phyloP scores from a whole-genome alignment of 1,139 yeast genomes.

The Kodamaea sp. region DNA sequence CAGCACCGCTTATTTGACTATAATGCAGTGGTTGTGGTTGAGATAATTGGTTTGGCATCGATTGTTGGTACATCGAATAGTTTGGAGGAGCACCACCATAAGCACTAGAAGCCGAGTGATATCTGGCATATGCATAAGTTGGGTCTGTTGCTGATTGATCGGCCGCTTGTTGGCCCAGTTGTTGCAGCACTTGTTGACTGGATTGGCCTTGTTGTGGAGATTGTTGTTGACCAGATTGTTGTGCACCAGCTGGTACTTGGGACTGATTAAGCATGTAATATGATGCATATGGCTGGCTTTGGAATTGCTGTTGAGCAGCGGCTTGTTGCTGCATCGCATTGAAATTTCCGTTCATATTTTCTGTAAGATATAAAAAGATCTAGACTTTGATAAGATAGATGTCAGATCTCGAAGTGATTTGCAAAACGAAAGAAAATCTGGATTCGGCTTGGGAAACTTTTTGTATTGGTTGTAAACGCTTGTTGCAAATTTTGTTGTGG shows the following conservation, averaged over 20 bases:
- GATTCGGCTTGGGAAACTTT: too few relatives aligned
- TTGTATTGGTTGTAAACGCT: too few relatives aligned
- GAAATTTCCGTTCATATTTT: conserved; percentile 14
- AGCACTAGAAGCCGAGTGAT: conserved; percentile 1
- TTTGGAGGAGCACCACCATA: conserved; percentile 8
- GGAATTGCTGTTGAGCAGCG: conserved; percentile 10
- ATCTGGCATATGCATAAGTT: conserved; percentile 1
- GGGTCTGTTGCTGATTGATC: conserved; percentile 9
- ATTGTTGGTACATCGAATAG: conserved; percentile 15
- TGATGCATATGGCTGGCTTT: conserved; percentile 20
- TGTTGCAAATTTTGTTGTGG: too few relatives aligned
- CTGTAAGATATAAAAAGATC: conserved; percentile 3
- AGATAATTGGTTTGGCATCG: conserved; percentile 10
- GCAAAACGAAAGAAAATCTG: not conserved
- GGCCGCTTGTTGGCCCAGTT: conserved; percentile 9
- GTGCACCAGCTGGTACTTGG: conserved; percentile 13
- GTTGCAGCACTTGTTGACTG: conserved; percentile 9
- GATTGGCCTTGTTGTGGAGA: conserved; percentile 6
- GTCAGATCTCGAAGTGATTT: not conserved
- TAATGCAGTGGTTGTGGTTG: conserved; percentile 11
- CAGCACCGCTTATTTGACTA: conserved; percentile 6
- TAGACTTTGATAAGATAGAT: not conserved
- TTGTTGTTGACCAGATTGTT: conserved; percentile 7
- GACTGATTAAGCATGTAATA: conserved; percentile 21
- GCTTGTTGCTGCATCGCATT: conserved; percentile 12